Conservation (phyloP, 2,329 filamentous ascomycete genomes). For the Neonectria magnoliae region DNA sequence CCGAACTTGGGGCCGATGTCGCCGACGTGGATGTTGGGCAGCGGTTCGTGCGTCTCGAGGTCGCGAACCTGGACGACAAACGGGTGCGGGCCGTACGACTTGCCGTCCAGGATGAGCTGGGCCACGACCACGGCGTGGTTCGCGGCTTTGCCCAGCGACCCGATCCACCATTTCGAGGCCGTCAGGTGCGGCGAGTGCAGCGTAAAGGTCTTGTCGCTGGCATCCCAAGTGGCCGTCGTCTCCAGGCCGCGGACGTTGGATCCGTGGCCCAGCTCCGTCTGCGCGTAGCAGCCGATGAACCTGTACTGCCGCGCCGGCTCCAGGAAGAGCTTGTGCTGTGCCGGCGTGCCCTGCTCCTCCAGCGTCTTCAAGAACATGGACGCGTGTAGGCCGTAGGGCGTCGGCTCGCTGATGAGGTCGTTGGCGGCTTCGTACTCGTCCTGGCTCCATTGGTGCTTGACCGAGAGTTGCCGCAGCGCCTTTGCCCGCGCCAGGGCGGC, state of each 20-base stretch:
- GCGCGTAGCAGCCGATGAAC: slow-evolving; percentile 81
- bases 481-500: slow-evolving; percentile 76
- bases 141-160: slow-evolving; percentile 78
- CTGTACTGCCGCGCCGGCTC: slow-evolving; percentile 75
- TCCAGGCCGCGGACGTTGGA: slow-evolving; percentile 79
- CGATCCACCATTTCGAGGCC: slow-evolving; percentile 87
- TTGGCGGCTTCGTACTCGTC: slow-evolving; percentile 73
- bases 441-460: slow-evolving; percentile 73
- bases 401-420: slow-evolving; percentile 77
- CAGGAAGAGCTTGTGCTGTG: slow-evolving; percentile 79
- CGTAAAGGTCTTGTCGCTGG: slow-evolving; percentile 77
- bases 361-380: slow-evolving; percentile 64
- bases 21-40: slow-evolving; percentile 77
- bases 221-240: slow-evolving; percentile 79
- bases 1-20: slow-evolving; percentile 85
- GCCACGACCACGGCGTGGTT: slow-evolving; percentile 85
- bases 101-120: slow-evolving; percentile 75
- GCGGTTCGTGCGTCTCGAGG: slow-evolving; percentile 73
- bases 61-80: slow-evolving; percentile 82
- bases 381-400: slow-evolving; percentile 78
- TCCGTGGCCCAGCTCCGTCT: slow-evolving; percentile 83
- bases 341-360: slow-evolving; percentile 75
- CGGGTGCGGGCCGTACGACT: slow-evolving; percentile 77
- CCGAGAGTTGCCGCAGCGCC: slow-evolving; percentile 71
- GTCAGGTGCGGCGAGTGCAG: slow-evolving; percentile 79